Evolutionary conservation across 768 basidiomycete genomes (phyloP), one percentile per base, ranked within the genome.

Genomic region (Grammothele lineata): DNA sequence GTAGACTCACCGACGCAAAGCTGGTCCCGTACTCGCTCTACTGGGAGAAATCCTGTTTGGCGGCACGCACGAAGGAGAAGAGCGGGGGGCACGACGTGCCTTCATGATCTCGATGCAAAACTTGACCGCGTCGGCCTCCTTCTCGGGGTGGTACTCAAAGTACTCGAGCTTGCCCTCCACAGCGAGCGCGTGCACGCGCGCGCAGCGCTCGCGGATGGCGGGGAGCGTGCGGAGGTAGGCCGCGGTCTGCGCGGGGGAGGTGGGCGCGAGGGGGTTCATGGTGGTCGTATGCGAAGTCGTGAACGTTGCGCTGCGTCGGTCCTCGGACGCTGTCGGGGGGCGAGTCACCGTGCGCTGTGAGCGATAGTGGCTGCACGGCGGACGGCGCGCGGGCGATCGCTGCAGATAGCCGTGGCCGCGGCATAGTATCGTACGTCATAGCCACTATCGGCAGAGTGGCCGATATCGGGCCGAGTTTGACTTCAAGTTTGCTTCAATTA

Each of bases 171-270:
- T 78, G 41, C 81, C 85, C 52, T 76, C 61, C 62, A 79, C 70
- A 11, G 90, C 93, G 17, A 95, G 81, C 23, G 81, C 76, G 63
- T 87, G 81, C 26, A 98, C 91, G 34, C 76, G 76, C 10, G 67
- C 62, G 65, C 92, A 98, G 35, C 91, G 77, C 57, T 93, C 85
- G 37, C 95, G 80, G 57, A 97, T 92, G n/a, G 92, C 80, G 14
- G 90, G 87, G 3, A 96, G 74, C 0, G 89, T 92, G 25, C 86
- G 83, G 36, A 96, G 78, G 60, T 93, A 94, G 5, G 67, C 45
- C 5, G 51, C 51, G 5, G 45, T 52, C 21, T 47, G 37, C 6
- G 14, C 41, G 3, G 51, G 37, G 7, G 51, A 51, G 37, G 21
- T 41, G 9, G 39, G 21, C 2, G 40, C 44, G 24, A 43, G 32